A percentile compares a stretch with the other conserved stretches of the same genome.
phyloP scores from a whole-genome alignment of 2,329 filamentous ascomycete species.

The Fusarium redolens region DNA sequence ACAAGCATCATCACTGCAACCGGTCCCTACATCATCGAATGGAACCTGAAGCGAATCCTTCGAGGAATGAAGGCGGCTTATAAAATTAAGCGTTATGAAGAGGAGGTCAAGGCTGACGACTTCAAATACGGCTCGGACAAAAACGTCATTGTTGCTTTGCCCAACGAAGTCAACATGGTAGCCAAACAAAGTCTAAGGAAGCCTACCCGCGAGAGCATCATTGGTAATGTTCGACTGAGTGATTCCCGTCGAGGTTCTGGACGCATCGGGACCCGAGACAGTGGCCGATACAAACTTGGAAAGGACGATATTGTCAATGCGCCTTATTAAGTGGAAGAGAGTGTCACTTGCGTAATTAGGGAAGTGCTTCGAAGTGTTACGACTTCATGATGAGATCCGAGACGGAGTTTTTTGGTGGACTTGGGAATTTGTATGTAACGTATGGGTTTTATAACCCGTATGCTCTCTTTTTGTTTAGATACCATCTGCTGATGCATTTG shows the following conservation, averaged over 20 bases:
- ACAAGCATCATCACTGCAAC: conserved; percentile 97
- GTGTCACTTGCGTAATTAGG: background rate
- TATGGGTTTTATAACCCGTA: conserved; percentile 20
- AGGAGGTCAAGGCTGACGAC: conserved; percentile 97
- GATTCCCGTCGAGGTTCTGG: conserved; percentile 63
- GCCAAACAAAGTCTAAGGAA: conserved; percentile 85
- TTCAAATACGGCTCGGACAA: conserved; percentile 98
- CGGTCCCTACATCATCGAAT: conserved; percentile 95
- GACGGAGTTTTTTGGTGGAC: conserved; percentile 42
- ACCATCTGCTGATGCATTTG: conserved; percentile 38
- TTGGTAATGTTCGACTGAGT: conserved; percentile 64
- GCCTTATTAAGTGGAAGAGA: conserved; percentile 59
- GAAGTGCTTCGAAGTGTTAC: background rate
- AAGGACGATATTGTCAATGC: conserved; percentile 86
- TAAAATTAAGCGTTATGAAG: conserved; percentile 94
- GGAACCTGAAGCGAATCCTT: conserved; percentile 92
- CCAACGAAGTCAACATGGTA: conserved; percentile 99
- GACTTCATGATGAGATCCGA: conserved; percentile 17
- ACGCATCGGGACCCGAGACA: conserved; percentile 64
- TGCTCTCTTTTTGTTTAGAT: conserved; percentile 45
- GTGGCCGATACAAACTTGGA: conserved; percentile 77
- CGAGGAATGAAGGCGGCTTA: conserved; percentile 87
- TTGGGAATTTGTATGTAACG: conserved; percentile 31
- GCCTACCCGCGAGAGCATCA: conserved; percentile 94
- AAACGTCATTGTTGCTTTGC: conserved; percentile 96